Evolutionary conservation across 192 early-diverging fungal genomes (phyloP).

Genomic region (Gryganskiella cystojenkinii): DNA sequence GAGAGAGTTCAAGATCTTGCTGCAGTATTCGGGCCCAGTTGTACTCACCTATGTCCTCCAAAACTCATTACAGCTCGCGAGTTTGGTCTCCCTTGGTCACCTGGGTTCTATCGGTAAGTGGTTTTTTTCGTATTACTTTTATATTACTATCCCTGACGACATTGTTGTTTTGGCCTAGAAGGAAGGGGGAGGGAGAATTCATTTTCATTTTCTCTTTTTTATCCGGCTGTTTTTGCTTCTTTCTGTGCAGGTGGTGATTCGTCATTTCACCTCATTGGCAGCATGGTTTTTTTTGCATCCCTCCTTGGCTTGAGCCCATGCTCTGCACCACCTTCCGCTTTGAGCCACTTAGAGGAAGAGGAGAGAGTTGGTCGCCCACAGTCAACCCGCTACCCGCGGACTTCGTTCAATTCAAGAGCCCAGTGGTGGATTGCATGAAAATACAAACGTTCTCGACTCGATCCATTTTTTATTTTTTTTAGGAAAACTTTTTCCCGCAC

Average conservation of each 20-base stretch:
- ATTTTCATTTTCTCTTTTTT: slow-evolving; percentile 1
- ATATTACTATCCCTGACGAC: not conserved
- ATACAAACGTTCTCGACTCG: too few species aligned
- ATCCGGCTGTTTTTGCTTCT: not conserved
- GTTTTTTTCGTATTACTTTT: not conserved
- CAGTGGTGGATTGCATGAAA: too few species aligned
- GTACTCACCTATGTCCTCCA: slow-evolving; percentile 74
- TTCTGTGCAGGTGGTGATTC: not conserved
- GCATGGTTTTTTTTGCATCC: too few species aligned
- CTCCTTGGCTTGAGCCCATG: too few species aligned
- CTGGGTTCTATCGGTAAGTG: slow-evolving; percentile 54
- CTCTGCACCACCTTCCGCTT: too few species aligned
- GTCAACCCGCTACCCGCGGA: too few species aligned
- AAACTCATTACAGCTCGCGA: slow-evolving; percentile 70
- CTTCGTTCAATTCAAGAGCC: too few species aligned
- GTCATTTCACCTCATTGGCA: slow-evolving; percentile 20
- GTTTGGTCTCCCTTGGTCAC: slow-evolving; percentile 72
- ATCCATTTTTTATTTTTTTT: too few species aligned
- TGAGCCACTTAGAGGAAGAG: not conserved
- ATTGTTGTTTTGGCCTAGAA: not conserved
- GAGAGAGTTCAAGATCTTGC: slow-evolving; percentile 40
- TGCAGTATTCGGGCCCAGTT: slow-evolving; percentile 61
- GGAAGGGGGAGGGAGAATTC: not conserved
- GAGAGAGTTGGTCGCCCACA: too few species aligned
- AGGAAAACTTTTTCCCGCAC: too few species aligned